Percentiles rank a stretch among this genome's conserved stretches.
Conservation (phyloP, 176 grass and related monocot species). For the Carex kokanica region DNA sequence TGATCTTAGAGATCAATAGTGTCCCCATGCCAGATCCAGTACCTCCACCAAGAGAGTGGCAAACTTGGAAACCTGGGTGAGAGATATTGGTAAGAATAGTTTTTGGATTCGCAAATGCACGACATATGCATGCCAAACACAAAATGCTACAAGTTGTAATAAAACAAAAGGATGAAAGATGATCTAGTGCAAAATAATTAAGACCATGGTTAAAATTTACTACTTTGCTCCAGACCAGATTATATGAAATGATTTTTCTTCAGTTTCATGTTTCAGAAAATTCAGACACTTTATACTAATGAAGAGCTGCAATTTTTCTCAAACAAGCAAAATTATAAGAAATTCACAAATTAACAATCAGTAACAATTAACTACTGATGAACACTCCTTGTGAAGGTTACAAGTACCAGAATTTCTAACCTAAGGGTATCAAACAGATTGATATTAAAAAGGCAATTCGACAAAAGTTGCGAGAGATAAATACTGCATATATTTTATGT, state of each 20-base stretch:
- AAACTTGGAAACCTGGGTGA: conserved; percentile 68
- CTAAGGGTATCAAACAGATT: background rate
- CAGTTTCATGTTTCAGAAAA: background rate
- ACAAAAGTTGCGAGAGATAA: background rate
- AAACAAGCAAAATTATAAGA: background rate
- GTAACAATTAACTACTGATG: background rate
- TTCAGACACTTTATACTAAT: background rate
- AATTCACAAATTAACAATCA: background rate
- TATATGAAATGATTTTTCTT: background rate
- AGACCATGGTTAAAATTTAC: background rate
- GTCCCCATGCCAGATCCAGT: conserved; percentile 82
- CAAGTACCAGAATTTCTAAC: background rate
- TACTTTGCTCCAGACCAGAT: background rate
- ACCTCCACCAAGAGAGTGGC: conserved; percentile 75
- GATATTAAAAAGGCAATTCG: background rate
- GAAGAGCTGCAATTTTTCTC: background rate
- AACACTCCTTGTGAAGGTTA: background rate
- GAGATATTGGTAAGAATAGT: conserved; percentile 44
- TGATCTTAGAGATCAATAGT: conserved; percentile 71
- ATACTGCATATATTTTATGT: background rate
- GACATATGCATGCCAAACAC: background rate
- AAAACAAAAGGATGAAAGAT: background rate
- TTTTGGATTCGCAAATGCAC: background rate
- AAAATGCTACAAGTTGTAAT: background rate
- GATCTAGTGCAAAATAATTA: background rate